phyloP scores from a whole-genome alignment of 768 basidiomycete genomes.

The Candolleomyces eurysporus region DNA sequence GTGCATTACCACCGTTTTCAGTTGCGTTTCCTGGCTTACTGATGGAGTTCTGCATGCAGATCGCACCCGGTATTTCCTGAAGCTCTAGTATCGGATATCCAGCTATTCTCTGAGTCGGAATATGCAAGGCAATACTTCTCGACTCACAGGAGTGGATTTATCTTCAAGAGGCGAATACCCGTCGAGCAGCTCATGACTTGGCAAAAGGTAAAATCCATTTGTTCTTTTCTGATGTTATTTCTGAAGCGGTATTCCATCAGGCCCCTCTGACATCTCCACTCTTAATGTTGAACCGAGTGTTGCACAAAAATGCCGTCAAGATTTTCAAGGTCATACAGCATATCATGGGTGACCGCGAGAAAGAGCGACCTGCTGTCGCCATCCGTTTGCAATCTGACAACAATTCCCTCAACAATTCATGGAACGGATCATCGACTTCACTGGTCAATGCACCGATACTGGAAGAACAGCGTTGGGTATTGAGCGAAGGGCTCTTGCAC shows the following conservation, averaged over 20 bases:
- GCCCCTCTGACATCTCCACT: conserved; percentile 70
- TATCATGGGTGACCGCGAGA: conserved; percentile 91
- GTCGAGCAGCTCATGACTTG: conserved; percentile 87
- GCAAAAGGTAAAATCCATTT: conserved; percentile 61
- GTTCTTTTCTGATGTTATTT: neutral
- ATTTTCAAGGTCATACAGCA: conserved; percentile 89
- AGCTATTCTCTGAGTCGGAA: conserved; percentile 82
- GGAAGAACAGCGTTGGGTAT: conserved; percentile 86
- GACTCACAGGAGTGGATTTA: conserved; percentile 84
- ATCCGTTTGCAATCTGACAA: conserved; percentile 45
- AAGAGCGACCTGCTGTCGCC: conserved; percentile 51
- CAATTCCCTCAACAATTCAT: conserved; percentile 38
- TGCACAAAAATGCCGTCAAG: conserved; percentile 77
- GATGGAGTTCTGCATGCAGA: conserved; percentile 34
- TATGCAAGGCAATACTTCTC: conserved; percentile 89
- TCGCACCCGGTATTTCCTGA: conserved; percentile 76
- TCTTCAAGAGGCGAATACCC: conserved; percentile 79
- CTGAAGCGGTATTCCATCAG: conserved; percentile 25
- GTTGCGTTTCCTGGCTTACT: neutral
- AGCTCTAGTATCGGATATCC: conserved; percentile 80
- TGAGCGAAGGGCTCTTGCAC: conserved; percentile 74
- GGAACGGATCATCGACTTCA: conserved; percentile 48
- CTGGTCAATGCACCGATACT: conserved; percentile 46
- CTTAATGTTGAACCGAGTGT: conserved; percentile 60
- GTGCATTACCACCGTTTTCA: conserved; percentile 37